Evolutionary conservation across 352 stramenopile genomes (phyloP), one percentile per base, ranked within the genome.

Genomic region (Blastocystis sp.): DNA sequence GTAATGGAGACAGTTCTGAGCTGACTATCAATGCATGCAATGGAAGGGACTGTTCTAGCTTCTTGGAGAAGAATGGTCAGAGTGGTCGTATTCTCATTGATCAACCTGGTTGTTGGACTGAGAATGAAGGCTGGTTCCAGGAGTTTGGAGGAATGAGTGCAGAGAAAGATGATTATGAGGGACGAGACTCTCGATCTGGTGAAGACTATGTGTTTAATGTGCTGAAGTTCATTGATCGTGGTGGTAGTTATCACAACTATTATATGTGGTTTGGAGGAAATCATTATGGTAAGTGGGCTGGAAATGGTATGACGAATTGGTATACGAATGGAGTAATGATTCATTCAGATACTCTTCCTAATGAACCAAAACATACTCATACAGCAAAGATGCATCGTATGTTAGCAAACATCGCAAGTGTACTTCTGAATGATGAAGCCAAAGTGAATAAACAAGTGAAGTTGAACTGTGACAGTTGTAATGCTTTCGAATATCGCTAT

Each of bases 241-340:
- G 65, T 7, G 65, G 65, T 37, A 39, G n/a, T 6, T 75, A 75
- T 75, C 65, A 75, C 46, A 75, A 75, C 46, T 75, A 75, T 61
- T 75, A 75, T 37, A 75, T 75, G 65, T 75, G 65, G 65, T 75
- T 75, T 37, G 65, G 65, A 75, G 65, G 65, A 12, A 75, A 75
- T 37, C 65, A 75, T 61, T 75, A 75, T 39, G 65, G 65, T 7
- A 49, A 63, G 46, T 75, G 35, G 35, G 65, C 65, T 27, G 65
- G 35, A 49, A 63, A 49, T 75, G 65, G 65, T 29, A 65, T 75
- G 46, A 75, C 65, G 2, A 75, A 49, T 75, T 75, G 65, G 65
- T 75, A 75, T 37, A 75, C 65, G 35, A 75, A 75, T 37, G 65
- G 65, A 11, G 65, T 75, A 11, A 65, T 75, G 46, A 49, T 75